Conservation (phyloP, 352 stramenopile genomes). For the Pythium utonaiense region DNA sequence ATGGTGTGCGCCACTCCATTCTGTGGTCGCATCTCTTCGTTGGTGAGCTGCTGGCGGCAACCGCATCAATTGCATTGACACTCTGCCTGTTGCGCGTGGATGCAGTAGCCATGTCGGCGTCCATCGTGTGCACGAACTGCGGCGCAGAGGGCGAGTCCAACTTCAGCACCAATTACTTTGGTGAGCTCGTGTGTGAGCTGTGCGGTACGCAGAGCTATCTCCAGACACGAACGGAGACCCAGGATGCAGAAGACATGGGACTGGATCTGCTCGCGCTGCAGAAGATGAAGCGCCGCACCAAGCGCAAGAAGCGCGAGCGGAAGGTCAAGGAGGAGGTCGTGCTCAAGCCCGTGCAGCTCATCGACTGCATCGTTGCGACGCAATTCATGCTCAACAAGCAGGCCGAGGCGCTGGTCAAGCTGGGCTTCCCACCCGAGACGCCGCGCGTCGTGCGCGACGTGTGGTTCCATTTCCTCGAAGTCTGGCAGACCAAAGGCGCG, state of each 20-base stretch:
- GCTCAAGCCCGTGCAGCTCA: conserved; percentile 32
- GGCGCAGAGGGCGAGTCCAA: conserved; percentile 67
- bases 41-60: neutral
- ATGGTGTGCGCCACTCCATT: conserved; percentile 6
- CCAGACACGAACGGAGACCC: conserved; percentile 78
- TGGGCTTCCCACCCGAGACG: conserved; percentile 42
- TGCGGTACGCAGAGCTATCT: conserved; percentile 83
- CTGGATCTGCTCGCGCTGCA: conserved; percentile 35
- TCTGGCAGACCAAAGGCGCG: conserved; percentile 54
- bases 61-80: too few relatives aligned
- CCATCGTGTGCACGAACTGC: conserved; percentile 74
- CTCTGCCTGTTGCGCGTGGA: too few relatives aligned
- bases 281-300: conserved; percentile 33
- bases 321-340: conserved; percentile 14
- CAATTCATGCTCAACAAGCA: conserved; percentile 60
- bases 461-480: conserved; percentile 68
- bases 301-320: conserved; percentile 36
- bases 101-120: conserved; percentile 19
- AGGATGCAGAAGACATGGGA: conserved; percentile 73
- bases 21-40: conserved; percentile 7
- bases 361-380: conserved; percentile 57
- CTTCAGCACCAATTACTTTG: conserved; percentile 85
- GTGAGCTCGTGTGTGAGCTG: conserved; percentile 81
- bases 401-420: conserved; percentile 38
- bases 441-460: conserved; percentile 45